phyloP scores from a whole-genome alignment of 1,139 yeast genomes.

The Pneumocystis jirovecii region DNA sequence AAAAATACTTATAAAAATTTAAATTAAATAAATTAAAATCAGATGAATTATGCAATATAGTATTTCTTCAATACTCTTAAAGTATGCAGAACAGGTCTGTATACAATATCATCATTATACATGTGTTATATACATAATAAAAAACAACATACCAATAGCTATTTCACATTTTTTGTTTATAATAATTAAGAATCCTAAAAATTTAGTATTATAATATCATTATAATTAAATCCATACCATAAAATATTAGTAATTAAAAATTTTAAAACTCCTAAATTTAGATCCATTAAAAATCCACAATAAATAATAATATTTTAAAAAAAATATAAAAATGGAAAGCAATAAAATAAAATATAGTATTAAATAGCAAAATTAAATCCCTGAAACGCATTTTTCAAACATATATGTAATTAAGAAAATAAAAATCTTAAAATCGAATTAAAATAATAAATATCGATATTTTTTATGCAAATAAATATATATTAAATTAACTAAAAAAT shows the following conservation, averaged over 20 bases:
- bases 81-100: background rate
- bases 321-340: background rate
- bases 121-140: background rate
- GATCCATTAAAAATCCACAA: background rate
- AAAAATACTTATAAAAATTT: background rate
- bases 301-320: background rate
- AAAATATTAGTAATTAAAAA: background rate
- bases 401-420: no score
- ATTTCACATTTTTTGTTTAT: background rate
- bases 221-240: background rate
- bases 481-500: no score
- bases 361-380: background rate
- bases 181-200: background rate
- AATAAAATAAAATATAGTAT: no score
- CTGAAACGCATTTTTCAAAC: background rate
- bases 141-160: background rate
- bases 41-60: background rate
- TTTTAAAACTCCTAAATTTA: background rate
- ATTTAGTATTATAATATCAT: background rate
- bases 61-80: background rate
- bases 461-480: no score
- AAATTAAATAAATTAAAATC: background rate
- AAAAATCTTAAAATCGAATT: no score
- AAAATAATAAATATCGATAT: no score
- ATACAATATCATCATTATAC: background rate